A percentile compares a stretch with the other conserved stretches of the same genome.
Evolutionary conservation across 1,139 yeast genomes (phyloP).

Genomic region (Magnusiomyces paraingens): DNA sequence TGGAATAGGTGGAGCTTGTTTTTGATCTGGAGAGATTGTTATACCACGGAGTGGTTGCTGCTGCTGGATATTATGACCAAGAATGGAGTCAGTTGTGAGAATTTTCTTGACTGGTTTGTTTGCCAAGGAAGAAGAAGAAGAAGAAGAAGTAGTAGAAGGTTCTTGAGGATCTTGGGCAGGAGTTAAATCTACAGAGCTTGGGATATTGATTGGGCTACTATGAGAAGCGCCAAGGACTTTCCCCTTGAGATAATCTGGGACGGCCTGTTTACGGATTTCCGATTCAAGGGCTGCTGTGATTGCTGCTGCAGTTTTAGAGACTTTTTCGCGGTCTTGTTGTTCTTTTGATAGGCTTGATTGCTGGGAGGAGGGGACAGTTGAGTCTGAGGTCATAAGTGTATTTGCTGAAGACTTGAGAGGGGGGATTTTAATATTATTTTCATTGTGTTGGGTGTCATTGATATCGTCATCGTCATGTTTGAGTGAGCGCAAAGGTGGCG

Average conservation of each 20-base stretch:
- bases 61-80: neutral
- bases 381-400: neutral
- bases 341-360: neutral
- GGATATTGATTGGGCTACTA: conserved; percentile 3
- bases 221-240: neutral
- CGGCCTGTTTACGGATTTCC: neutral
- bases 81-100: too few relatives aligned
- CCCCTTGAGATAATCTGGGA: neutral
- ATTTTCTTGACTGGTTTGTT: too few relatives aligned
- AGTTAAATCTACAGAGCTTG: neutral
- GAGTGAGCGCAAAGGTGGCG: conserved; percentile 1
- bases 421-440: neutral
- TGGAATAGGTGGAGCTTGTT: too few relatives aligned
- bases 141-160: neutral
- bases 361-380: neutral
- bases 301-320: conserved; percentile 13
- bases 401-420: neutral
- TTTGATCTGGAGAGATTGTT: too few relatives aligned
- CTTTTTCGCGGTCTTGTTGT: conserved; percentile 1
- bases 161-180: neutral
- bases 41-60: too few relatives aligned
- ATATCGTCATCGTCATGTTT: neutral
- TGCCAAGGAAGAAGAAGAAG: neutral
- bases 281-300: conserved; percentile 8
- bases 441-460: too few relatives aligned